Evolutionary conservation across 2,329 filamentous ascomycete genomes (phyloP), one percentile per base, ranked within the genome.

Genomic region (Ophiocordyceps sinensis): DNA sequence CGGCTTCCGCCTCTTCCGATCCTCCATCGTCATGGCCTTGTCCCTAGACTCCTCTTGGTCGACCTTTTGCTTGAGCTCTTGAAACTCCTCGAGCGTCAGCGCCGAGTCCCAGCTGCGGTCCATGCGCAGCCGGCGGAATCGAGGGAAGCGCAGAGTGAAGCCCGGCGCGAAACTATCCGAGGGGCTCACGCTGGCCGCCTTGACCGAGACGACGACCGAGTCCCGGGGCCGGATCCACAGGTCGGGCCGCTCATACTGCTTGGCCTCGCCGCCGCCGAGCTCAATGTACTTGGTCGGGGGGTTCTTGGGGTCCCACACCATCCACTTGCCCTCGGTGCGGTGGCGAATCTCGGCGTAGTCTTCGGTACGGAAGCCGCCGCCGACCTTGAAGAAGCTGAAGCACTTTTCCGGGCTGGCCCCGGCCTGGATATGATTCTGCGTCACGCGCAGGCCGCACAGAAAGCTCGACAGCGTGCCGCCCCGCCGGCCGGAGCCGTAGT

Each of bases 361-460:
- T 40, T 83, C 77, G 1, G 77, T 81, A 13, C 75, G 79, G 57
- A 96, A 88, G 0, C 91, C 91, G 41, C 91, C 91, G n/a, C 91
- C 91, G 14, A 98, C 91, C 59, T 91, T 95, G 70, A 88, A 94
- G 64, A 98, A 95, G n/a, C 87, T 94, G 52, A 79, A 84, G 54
- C 79, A 93, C 58, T 85, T 87, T 61, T 85, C 81, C 0, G 77
- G 72, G 45, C 78, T 72, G 5, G 66, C 66, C 2, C 73, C 73
- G 3, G 66, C 64, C 30, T 69, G 64, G 29, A 82, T 70, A 28
- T 83, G 73, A 45, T 79, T 75, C 48, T 82, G 75, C 40, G 86
- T 79, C 1, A 82, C 79, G 26, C 85, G 74, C 9, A 98, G 65
- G 1, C 88, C 91, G 53, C 89, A 95, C n/a, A 98, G 59, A 55